These are phyloP conservation scores for Pseudoturritis turrita DNA, from an alignment of 345 rosid species.

Conservation along the genomic window DNA sequence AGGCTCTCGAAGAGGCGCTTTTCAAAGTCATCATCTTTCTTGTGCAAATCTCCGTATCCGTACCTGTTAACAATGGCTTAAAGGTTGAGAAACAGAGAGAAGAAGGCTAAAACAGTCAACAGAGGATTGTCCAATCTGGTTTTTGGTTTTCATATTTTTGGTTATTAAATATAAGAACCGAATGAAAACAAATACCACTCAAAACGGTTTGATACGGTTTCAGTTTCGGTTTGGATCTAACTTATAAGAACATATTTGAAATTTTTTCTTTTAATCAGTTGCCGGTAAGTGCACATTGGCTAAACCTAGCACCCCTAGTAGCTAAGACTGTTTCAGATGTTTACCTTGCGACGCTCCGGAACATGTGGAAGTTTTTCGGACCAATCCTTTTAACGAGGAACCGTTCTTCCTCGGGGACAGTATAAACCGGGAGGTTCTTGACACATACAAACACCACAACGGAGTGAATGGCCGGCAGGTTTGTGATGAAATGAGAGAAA, in stretches of 20 bases:
- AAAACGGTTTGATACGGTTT: too few species aligned
- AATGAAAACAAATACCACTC: too few species aligned
- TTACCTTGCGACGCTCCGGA: slow-evolving; percentile 63
- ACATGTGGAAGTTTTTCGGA: slow-evolving; percentile 74
- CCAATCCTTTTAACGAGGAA: slow-evolving; percentile 78
- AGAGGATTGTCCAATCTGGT: background rate
- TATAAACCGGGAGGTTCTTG: slow-evolving; percentile 73
- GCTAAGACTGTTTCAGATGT: background rate
- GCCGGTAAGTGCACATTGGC: too few species aligned
- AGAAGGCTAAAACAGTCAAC: background rate
- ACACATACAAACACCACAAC: slow-evolving; percentile 76
- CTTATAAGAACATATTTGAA: too few species aligned
- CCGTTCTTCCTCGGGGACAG: slow-evolving; percentile 72
- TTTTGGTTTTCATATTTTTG: too few species aligned
- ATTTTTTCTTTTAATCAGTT: too few species aligned
- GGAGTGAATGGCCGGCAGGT: slow-evolving; percentile 72
- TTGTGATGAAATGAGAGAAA: slow-evolving; percentile 72
- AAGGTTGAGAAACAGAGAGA: background rate
- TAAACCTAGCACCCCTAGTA: too few species aligned
- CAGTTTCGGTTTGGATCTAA: too few species aligned
- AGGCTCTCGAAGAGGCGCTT: slow-evolving; percentile 61
- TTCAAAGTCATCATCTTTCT: slow-evolving; percentile 73
- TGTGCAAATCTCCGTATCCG: slow-evolving; percentile 78
- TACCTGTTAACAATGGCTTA: slow-evolving; percentile 37
- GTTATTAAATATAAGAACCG: too few species aligned